phyloP scores from a whole-genome alignment of 2,329 filamentous ascomycete species.

The Fusarium solani-melongenae region DNA sequence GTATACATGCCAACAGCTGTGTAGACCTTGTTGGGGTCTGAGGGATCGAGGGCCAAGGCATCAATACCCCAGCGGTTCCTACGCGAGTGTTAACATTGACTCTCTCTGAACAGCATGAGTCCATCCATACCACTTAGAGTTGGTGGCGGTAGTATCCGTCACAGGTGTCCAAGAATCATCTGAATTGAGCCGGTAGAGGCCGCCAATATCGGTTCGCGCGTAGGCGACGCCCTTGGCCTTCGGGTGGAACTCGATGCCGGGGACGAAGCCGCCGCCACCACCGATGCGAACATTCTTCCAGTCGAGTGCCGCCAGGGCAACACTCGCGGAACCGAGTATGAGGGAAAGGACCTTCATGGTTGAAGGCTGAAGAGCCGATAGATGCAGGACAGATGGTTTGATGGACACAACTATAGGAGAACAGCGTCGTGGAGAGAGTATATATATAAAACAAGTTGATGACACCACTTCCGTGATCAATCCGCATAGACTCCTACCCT shows the following conservation, averaged over 20 bases:
- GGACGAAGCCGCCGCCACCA: constrained; percentile 27
- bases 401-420: background rate
- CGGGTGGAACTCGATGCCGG: constrained; percentile 35
- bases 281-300: constrained; percentile 36
- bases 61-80: constrained; percentile 69
- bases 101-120: background rate
- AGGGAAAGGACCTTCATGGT: constrained; percentile 22
- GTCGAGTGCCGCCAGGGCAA: constrained; percentile 14
- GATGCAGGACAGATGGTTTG: background rate
- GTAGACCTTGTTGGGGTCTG: constrained; percentile 63
- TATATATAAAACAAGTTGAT: background rate
- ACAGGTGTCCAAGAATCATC: constrained; percentile 35
- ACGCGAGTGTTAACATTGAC: background rate
- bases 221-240: constrained; percentile 31
- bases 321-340: constrained; percentile 12
- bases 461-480: background rate
- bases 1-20: constrained; percentile 68
- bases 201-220: constrained; percentile 32
- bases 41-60: constrained; percentile 65
- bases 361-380: background rate
- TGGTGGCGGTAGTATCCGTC: constrained; percentile 19
- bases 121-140: constrained; percentile 16
- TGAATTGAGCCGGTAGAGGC: constrained; percentile 29
- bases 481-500: background rate
- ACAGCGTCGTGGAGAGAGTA: background rate